Percentiles rank a stretch among this genome's conserved stretches.
These are phyloP conservation scores for Coffea canephora DNA, from an alignment of 257 asterid genomes.

Conservation along the genomic window DNA sequence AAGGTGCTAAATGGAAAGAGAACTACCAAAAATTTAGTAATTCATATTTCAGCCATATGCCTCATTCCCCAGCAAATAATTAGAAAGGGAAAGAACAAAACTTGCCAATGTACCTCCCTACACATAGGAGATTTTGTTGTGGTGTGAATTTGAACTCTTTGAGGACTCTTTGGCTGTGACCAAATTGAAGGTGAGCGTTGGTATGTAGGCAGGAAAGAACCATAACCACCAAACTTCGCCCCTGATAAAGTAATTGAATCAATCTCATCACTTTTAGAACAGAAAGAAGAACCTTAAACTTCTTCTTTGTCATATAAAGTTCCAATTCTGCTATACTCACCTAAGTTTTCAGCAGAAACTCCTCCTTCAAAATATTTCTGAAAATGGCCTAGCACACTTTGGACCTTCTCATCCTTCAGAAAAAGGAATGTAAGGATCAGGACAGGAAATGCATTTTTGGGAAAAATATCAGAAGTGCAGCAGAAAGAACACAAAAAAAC, in stretches of 20 bases:
- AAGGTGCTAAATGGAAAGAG: constrained; percentile 29
- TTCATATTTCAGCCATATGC: constrained; percentile 20
- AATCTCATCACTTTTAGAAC: constrained; percentile 19
- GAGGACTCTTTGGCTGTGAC: constrained; percentile 63
- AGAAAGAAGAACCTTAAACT: constrained; percentile 17
- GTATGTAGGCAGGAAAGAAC: constrained; percentile 73
- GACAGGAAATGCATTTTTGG: background rate
- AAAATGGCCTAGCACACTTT: constrained; percentile 81
- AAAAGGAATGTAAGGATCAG: background rate
- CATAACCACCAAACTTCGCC: constrained; percentile 88
- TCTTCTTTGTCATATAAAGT: constrained; percentile 13
- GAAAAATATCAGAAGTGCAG: background rate
- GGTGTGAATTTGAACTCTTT: constrained; percentile 46
- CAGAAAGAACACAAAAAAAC: background rate
- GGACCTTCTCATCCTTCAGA: constrained; percentile 74
- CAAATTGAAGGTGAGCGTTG: constrained; percentile 73
- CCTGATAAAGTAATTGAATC: constrained; percentile 46
- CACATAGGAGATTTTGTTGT: constrained; percentile 43
- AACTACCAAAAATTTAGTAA: constrained; percentile 16
- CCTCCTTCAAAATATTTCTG: constrained; percentile 96
- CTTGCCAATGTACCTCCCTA: constrained; percentile 49
- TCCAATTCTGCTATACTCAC: constrained; percentile 44
- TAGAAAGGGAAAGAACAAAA: constrained; percentile 20
- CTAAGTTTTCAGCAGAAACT: constrained; percentile 73
- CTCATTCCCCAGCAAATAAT: constrained; percentile 7